Base-by-base conservation (phyloP, 2,329 filamentous ascomycete genomes). In the Paraphoma chrysanthemicola region DNA sequence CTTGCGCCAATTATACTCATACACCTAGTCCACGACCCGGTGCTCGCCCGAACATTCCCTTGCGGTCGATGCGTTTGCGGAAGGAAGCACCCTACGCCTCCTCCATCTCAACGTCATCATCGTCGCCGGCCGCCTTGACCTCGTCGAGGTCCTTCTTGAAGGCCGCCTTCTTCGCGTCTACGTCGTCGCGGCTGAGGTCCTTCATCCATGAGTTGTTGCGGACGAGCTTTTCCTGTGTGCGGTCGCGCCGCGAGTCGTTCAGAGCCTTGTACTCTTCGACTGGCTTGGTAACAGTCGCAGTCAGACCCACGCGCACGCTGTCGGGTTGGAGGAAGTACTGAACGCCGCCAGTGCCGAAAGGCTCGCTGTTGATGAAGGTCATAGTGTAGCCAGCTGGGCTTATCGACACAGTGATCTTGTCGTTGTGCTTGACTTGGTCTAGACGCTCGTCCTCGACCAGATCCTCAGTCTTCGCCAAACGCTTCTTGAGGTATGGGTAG, bases 161-260 rank as follows among this genome's bases (percentile, higher is more conserved):
- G 9, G 64, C 63, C 7, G 62, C 56, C 58, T 82, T 82, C 57
- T 70, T 72, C 23, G 71, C 73, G 60, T 82, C 81, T 8, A 82
- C 79, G 33, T 81, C 80, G 38, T 82, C 79, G 48, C 77, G 77
- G 53, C 72, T 77, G 45, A 80, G 54, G 38, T 78, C 79, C 62
- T 76, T 79, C 80, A 83, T 83, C 67, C 75, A 81, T 2, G 64
- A 68, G 53, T 79, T 80, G 60, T 80, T 81, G 55, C 77, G 72
- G 31, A 79, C 71, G n/a, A 78, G 73, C 29, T 71, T 68, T 56
- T 82, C 81, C 57, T 74, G 72, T 1, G 75, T 70, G 45, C 77
- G 73, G 29, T 78, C 74, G 10, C 72, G 66, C 39, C 77, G 69
- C 18, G 63, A 58, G 10, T 71, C 67, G 10, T 61, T 64, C 10